These are phyloP conservation scores for Colletotrichum aenigma DNA, from an alignment of 2,329 filamentous ascomycete species.

Conservation along the genomic window DNA sequence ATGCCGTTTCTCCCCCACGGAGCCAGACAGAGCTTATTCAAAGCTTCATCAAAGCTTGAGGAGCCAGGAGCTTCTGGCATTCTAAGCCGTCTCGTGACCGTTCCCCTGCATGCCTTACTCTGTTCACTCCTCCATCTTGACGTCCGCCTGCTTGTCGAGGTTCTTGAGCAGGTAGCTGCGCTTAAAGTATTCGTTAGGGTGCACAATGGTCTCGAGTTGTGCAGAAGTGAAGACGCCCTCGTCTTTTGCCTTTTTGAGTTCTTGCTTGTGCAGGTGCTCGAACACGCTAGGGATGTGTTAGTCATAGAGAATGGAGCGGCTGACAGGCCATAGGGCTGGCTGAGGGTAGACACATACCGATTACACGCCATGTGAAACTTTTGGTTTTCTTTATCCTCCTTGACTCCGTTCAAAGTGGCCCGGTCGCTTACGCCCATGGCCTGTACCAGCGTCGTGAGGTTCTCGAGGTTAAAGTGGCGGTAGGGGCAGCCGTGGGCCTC, in stretches of 20 bases:
- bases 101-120: not conserved
- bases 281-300: constrained; percentile 67
- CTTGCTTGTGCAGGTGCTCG: constrained; percentile 80
- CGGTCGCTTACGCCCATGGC: constrained; percentile 80
- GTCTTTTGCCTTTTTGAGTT: constrained; percentile 79
- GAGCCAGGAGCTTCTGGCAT: not conserved
- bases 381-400: constrained; percentile 86
- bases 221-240: constrained; percentile 72
- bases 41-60: not conserved
- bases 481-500: constrained; percentile 98
- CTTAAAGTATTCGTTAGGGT: constrained; percentile 98
- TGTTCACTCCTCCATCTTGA: constrained; percentile 60
- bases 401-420: constrained; percentile 78
- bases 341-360: constrained; percentile 56
- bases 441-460: constrained; percentile 78
- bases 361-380: constrained; percentile 97
- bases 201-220: constrained; percentile 92
- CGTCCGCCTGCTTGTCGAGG: constrained; percentile 60
- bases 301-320: not conserved
- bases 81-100: not conserved
- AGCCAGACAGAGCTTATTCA: not conserved
- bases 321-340: not conserved
- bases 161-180: constrained; percentile 89
- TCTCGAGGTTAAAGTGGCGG: constrained; percentile 88
- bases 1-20: not conserved